phyloP scores from a whole-genome alignment of 2,329 filamentous ascomycete species.

The Talaromyces rugulosus region DNA sequence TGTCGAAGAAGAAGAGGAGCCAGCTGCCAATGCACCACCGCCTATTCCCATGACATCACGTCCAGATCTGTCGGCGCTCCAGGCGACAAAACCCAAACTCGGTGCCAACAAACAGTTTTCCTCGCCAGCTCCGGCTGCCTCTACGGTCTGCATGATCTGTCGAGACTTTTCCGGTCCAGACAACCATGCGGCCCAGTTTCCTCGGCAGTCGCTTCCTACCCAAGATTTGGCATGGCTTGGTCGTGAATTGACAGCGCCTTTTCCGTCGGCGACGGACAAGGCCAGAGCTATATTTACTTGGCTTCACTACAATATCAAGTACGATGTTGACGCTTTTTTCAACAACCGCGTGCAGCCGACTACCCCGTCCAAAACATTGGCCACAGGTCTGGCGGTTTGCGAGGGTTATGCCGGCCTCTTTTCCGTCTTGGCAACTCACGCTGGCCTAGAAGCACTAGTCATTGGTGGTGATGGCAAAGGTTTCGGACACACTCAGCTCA shows the following conservation, averaged over 20 bases:
- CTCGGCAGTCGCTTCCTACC: constrained; percentile 67
- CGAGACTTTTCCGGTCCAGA: constrained; percentile 85
- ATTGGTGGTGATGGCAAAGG: constrained; percentile 83
- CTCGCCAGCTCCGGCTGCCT: constrained; percentile 14
- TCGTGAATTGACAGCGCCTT: constrained; percentile 70
- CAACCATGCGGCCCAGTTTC: constrained; percentile 70
- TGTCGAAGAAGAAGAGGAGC: constrained; percentile 19
- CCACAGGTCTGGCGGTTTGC: constrained; percentile 79
- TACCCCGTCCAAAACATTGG: constrained; percentile 68
- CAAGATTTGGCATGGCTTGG: constrained; percentile 69
- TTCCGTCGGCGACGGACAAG: constrained; percentile 81
- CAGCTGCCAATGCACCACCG: constrained; percentile 31
- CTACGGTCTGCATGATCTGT: constrained; percentile 66
- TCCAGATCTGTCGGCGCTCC: constrained; percentile 55
- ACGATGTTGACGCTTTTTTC: constrained; percentile 79
- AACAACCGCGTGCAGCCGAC: constrained; percentile 62
- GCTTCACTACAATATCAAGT: constrained; percentile 89
- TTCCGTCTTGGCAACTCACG: constrained; percentile 69
- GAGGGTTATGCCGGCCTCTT: constrained; percentile 86
- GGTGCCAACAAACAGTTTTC: constrained; percentile 17
- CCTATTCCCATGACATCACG: constrained; percentile 53
- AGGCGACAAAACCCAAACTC: constrained; percentile 49
- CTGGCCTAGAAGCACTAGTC: constrained; percentile 73
- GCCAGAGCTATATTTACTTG: constrained; percentile 90
- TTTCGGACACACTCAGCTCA: constrained; percentile 63